Conservation (phyloP, 2,329 filamentous ascomycete species). For the Penicillium digitatum region DNA sequence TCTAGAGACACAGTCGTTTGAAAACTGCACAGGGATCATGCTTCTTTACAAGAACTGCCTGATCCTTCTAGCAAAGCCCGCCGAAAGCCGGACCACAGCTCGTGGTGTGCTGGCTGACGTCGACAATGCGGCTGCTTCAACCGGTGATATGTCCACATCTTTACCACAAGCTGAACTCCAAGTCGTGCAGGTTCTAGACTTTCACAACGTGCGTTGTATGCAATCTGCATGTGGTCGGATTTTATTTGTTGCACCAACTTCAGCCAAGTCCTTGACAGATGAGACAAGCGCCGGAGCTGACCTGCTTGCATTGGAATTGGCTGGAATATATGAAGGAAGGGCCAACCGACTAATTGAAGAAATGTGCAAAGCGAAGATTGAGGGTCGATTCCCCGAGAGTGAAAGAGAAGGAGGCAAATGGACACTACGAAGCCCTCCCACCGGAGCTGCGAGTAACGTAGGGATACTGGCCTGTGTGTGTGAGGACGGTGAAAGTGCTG, state of each 20-base stretch:
- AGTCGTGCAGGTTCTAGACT: slow-evolving; percentile 68
- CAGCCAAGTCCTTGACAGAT: slow-evolving; percentile 18
- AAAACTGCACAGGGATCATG: slow-evolving; percentile 63
- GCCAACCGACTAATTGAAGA: slow-evolving; percentile 77
- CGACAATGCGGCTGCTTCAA: slow-evolving; percentile 68
- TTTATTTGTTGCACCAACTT: slow-evolving; percentile 35
- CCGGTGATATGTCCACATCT: slow-evolving; percentile 24
- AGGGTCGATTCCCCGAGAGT: slow-evolving; percentile 76
- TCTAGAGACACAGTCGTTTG: slow-evolving; percentile 40
- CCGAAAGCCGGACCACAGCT: slow-evolving; percentile 61
- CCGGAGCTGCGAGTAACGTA: slow-evolving; percentile 55
- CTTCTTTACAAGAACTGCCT: slow-evolving; percentile 81
- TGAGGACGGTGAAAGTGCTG: slow-evolving; percentile 41
- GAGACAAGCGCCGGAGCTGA: slow-evolving; percentile 33
- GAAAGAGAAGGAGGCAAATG: slow-evolving; percentile 78
- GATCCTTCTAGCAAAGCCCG: slow-evolving; percentile 69
- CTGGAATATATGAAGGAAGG: slow-evolving; percentile 73
- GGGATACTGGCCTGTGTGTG: slow-evolving; percentile 49
- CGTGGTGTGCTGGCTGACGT: slow-evolving; percentile 78
- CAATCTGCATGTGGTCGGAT: slow-evolving; percentile 41
- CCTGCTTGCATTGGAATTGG: slow-evolving; percentile 66
- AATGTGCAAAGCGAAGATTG: slow-evolving; percentile 77
- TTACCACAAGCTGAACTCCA: slow-evolving; percentile 60
- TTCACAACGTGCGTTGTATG: slow-evolving; percentile 67
- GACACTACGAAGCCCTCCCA: slow-evolving; percentile 66